phyloP scores from a whole-genome alignment of 495 filamentous ascomycete genomes.

The Penicillium steckii region DNA sequence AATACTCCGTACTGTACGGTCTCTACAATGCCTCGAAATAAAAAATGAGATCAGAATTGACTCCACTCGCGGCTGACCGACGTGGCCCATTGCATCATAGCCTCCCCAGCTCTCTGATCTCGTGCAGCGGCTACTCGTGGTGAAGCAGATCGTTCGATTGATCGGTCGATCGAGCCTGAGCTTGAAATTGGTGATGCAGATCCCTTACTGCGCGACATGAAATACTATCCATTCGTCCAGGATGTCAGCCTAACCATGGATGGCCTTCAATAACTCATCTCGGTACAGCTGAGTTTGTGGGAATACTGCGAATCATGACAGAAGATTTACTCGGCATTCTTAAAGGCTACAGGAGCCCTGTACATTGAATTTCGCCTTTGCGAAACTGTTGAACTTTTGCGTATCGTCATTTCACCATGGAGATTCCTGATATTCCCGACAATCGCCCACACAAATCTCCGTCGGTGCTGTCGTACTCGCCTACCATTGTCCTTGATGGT shows the following conservation, averaged over 20 bases:
- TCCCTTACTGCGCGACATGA: slow-evolving; percentile 4
- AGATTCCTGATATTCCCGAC: slow-evolving; percentile 20
- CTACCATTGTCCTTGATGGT: slow-evolving; percentile 10
- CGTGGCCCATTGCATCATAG: slow-evolving; percentile 19
- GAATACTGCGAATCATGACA: slow-evolving; percentile 1
- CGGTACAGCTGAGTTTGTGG: not conserved
- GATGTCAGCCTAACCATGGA: slow-evolving; percentile 8
- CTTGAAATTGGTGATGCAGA: slow-evolving; percentile 11
- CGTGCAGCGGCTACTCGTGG: not conserved
- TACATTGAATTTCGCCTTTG: not conserved
- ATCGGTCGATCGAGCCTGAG: slow-evolving; percentile 17
- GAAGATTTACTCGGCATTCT: not conserved
- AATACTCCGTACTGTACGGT: not conserved
- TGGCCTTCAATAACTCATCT: slow-evolving; percentile 3
- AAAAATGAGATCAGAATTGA: not conserved
- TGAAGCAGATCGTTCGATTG: slow-evolving; percentile 13
- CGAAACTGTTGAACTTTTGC: not conserved
- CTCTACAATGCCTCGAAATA: not conserved
- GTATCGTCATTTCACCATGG: slow-evolving; percentile 7
- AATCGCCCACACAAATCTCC: slow-evolving; percentile 11
- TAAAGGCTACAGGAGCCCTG: slow-evolving; percentile 4
- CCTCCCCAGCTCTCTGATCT: slow-evolving; percentile 8
- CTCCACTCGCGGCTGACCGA: slow-evolving; percentile 1
- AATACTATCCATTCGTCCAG: slow-evolving; percentile 13
- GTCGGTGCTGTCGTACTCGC: slow-evolving; percentile 11